Percentiles rank a stretch among this genome's conserved stretches.
These are phyloP conservation scores for Strobilomyces dryophilus DNA, from an alignment of 768 basidiomycete species.

Conservation along the genomic window DNA sequence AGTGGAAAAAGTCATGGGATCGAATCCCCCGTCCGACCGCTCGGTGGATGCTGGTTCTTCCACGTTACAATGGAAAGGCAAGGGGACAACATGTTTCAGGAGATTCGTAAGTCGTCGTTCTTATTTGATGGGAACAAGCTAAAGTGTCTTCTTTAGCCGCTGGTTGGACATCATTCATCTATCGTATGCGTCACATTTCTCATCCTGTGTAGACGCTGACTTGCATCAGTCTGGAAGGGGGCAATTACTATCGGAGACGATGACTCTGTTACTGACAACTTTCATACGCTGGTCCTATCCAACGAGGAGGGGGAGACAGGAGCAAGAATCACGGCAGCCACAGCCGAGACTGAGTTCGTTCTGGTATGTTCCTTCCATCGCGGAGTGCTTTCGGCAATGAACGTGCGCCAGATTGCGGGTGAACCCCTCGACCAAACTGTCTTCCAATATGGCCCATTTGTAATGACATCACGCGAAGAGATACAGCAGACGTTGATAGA, in stretches of 20 bases:
- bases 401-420: constrained; percentile 58
- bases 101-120: constrained; percentile 56
- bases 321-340: constrained; percentile 54
- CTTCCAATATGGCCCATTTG: constrained; percentile 84
- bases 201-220: not conserved
- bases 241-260: constrained; percentile 55
- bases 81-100: constrained; percentile 67
- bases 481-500: constrained; percentile 80
- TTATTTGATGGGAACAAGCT: not conserved
- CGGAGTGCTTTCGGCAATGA: not conserved
- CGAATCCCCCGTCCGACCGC: constrained; percentile 83
- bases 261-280: constrained; percentile 44
- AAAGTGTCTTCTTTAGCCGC: constrained; percentile 39
- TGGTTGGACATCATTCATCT: constrained; percentile 91
- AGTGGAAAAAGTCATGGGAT: constrained; percentile 85
- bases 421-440: constrained; percentile 89
- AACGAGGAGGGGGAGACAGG: constrained; percentile 57
- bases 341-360: constrained; percentile 68
- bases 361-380: constrained; percentile 44
- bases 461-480: constrained; percentile 78
- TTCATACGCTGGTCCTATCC: constrained; percentile 85
- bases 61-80: constrained; percentile 66
- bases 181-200: constrained; percentile 48
- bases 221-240: constrained; percentile 42
- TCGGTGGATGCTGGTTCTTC: constrained; percentile 94